A percentile compares a stretch with the other conserved stretches of the same genome.
Evolutionary conservation across 192 early-diverging fungal species (phyloP).

Genomic region (Oehlia diaphana): DNA sequence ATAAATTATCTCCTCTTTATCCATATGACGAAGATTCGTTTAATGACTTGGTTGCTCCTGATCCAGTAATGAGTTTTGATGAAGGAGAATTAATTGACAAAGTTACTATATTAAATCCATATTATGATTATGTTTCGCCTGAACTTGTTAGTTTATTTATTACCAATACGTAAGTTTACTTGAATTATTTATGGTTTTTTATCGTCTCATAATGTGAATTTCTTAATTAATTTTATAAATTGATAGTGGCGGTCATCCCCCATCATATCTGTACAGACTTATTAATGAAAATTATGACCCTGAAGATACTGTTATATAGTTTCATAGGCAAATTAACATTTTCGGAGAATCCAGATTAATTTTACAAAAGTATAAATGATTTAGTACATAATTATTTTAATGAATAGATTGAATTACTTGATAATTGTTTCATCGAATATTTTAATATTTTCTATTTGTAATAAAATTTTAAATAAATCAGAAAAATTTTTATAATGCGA

Average conservation of each 20-base stretch:
- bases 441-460: too few relatives aligned
- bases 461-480: too few relatives aligned
- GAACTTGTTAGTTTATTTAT: conserved; percentile 90
- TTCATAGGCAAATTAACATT: not conserved
- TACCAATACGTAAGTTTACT: conserved; percentile 72
- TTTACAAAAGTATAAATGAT: too few relatives aligned
- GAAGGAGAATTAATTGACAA: conserved; percentile 78
- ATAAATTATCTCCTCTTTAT: conserved; percentile 86
- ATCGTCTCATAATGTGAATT: conserved; percentile 26
- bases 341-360: too few relatives aligned
- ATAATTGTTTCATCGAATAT: too few relatives aligned
- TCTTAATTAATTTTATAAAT: conserved; percentile 25
- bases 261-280: conserved; percentile 81
- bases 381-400: too few relatives aligned
- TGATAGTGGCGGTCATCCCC: conserved; percentile 67
- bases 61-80: conserved; percentile 77
- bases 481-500: too few relatives aligned
- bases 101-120: conserved; percentile 81
- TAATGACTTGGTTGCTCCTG: conserved; percentile 75
- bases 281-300: conserved; percentile 51
- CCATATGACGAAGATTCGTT: conserved; percentile 88
- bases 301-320: conserved; percentile 25
- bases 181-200: not conserved
- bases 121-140: conserved; percentile 91
- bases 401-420: too few relatives aligned